Evolutionary conservation across 352 stramenopile genomes (phyloP).

Genomic region (Thalassiosira pacifica): DNA sequence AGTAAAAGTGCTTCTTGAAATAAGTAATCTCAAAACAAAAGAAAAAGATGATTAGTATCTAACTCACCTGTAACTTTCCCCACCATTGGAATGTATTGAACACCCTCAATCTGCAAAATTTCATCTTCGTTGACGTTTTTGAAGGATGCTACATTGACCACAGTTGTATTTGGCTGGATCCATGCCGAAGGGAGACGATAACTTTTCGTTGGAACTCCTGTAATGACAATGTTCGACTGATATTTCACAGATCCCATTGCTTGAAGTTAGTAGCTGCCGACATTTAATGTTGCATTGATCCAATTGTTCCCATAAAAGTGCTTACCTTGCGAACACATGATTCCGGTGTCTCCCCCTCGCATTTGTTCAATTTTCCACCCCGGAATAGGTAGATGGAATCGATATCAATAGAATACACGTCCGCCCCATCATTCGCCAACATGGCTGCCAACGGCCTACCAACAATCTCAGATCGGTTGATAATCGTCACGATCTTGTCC

Average conservation of each 20-base stretch:
- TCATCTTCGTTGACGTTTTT: conserved; percentile 96
- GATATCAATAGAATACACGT: conserved; percentile 97
- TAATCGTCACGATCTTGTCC: conserved; percentile 94
- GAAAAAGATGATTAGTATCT: no score
- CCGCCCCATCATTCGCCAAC: conserved; percentile 96
- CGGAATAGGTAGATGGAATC: conserved; percentile 97
- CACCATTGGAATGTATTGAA: conserved; percentile 96
- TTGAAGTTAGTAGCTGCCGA: no score
- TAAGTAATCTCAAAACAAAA: neutral
- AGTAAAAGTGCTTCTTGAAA: neutral
- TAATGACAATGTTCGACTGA: conserved; percentile 95
- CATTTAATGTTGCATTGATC: conserved; percentile 18
- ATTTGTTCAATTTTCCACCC: conserved; percentile 88
- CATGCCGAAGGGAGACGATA: conserved; percentile 96
- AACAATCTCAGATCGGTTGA: conserved; percentile 98
- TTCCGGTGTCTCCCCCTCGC: conserved; percentile 91
- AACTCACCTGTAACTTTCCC: conserved; percentile 94
- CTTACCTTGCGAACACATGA: conserved; percentile 90
- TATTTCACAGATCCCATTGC: conserved; percentile 2
- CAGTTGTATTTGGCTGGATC: conserved; percentile 95
- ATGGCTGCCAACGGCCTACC: conserved; percentile 95
- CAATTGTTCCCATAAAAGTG: conserved; percentile 1
- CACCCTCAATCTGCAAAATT: conserved; percentile 92
- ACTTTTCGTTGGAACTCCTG: conserved; percentile 94
- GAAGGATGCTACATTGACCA: conserved; percentile 98